Evolutionary conservation across 225 moss, liverwort and hornwort species (phyloP).

Genomic region (Physcomitrellopsis africana): DNA sequence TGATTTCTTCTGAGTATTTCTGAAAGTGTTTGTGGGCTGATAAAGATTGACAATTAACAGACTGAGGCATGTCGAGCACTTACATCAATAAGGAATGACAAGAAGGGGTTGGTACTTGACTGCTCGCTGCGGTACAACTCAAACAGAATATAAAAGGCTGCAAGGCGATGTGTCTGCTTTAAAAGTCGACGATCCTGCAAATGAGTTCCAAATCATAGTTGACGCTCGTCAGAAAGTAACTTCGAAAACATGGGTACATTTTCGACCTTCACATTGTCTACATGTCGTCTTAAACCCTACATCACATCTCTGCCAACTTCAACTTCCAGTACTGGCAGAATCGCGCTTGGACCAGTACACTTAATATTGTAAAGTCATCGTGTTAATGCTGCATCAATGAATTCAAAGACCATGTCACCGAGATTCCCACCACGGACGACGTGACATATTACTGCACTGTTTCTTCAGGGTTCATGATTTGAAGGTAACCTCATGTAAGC

Average conservation of each 20-base stretch:
- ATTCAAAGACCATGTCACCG: constrained; percentile 1
- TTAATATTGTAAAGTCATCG: not conserved
- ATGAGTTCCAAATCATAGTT: constrained; percentile 29
- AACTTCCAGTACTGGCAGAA: not conserved
- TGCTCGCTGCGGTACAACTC: constrained; percentile 82
- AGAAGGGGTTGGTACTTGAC: constrained; percentile 83
- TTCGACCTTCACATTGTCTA: not conserved
- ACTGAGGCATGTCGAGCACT: constrained; percentile 37
- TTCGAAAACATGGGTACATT: not conserved
- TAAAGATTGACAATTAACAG: not conserved
- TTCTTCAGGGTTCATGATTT: constrained; percentile 13
- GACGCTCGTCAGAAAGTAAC: not conserved
- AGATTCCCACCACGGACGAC: not conserved
- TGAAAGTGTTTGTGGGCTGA: not conserved
- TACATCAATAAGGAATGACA: constrained; percentile 78
- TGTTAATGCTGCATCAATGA: not conserved
- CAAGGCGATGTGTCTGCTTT: constrained; percentile 78
- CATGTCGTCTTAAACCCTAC: not conserved
- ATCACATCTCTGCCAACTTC: constrained; percentile 9
- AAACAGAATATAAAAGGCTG: constrained; percentile 77
- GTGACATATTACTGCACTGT: constrained; percentile 7
- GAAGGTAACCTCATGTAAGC: constrained; percentile 5
- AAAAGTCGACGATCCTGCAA: constrained; percentile 76
- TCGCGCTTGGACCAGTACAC: not conserved
- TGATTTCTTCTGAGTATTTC: not conserved